Evolutionary conservation across 139 green algal species (phyloP), one percentile per base, ranked within the genome.

Genomic region (Picochlorum costavermella): DNA sequence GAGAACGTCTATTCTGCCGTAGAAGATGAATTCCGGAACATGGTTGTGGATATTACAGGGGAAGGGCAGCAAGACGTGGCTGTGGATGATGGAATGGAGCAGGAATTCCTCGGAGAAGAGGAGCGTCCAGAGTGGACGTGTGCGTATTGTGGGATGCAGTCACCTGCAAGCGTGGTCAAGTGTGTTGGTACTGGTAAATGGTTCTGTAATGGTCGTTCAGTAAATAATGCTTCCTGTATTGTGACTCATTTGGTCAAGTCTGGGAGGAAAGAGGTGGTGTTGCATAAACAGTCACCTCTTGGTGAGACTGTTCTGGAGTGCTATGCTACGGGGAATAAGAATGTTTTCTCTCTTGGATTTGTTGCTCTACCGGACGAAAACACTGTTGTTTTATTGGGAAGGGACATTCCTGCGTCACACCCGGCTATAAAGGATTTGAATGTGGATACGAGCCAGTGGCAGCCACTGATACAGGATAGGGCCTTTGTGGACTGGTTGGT

Each of bases 331-430:
- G 92, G 88, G 49, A 83, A 65, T 16, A 77, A 88, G 50, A 99
- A 99, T 76, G 78, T 95, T 4, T 99, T 99, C 76, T 79, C 86
- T 49, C 81, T 99, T 23, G 93, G 93, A 14, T 99, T 96, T 80
- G 88, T 99, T 56, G 84, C 90, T 6, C 84, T 95, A 2, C 83
- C 82, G 25, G 68, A 69, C 17, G 73, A 81, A 25, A 74, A 81
- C 65, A 80, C 75, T 16, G 89, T 97, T 36, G 92, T 97, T 67
- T 83, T 98, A 69, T 80, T 98, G 55, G 85, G 79, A 10, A 83
- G 93, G 1, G 90, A 98, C 75, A 87, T 70, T 17, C 79, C 72
- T 17, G 60, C 80, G 14, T 87, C 81, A 56, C 70, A 76, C 50
- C 73, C 87, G 6, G 82, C 80, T 17, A 78, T 96, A 49, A 90